Evolutionary conservation across 768 basidiomycete genomes (phyloP).

Genomic region (Mycena rosella): DNA sequence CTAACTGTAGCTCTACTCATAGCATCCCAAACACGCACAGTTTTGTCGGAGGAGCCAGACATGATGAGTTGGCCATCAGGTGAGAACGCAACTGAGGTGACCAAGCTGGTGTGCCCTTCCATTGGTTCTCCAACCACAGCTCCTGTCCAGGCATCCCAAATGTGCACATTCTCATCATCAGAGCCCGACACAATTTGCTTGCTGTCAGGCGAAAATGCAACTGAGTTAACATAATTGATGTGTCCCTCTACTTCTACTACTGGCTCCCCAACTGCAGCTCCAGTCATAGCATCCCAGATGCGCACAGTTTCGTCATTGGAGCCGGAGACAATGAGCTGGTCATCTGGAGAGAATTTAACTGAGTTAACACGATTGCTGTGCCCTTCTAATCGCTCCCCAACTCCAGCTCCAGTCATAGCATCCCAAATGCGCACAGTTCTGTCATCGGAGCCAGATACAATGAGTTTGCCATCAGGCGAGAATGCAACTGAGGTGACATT

Average conservation of each 20-base stretch:
- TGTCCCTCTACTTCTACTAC: not conserved
- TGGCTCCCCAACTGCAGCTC: constrained; percentile 2
- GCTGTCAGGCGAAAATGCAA: not conserved
- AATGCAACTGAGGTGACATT: not conserved
- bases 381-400: not conserved
- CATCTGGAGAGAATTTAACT: not conserved
- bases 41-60: not conserved
- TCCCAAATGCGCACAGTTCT: not conserved
- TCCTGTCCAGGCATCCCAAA: constrained; percentile 2
- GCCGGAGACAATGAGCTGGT: too few relatives aligned
- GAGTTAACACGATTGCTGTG: not conserved
- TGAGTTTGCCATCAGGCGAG: not conserved
- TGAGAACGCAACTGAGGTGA: constrained; percentile 2
- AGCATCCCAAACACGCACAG: constrained; percentile 2
- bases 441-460: not conserved
- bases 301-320: not conserved
- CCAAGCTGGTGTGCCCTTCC: not conserved
- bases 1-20: not conserved
- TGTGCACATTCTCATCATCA: not conserved
- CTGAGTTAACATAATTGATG: not conserved
- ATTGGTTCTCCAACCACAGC: not conserved
- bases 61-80: not conserved
- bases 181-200: not conserved
- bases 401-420: too few relatives aligned
- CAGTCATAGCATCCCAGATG: not conserved